Evolutionary conservation across 805 yeast genomes (phyloP).

Genomic region (Tanozyma kutaoensis): DNA sequence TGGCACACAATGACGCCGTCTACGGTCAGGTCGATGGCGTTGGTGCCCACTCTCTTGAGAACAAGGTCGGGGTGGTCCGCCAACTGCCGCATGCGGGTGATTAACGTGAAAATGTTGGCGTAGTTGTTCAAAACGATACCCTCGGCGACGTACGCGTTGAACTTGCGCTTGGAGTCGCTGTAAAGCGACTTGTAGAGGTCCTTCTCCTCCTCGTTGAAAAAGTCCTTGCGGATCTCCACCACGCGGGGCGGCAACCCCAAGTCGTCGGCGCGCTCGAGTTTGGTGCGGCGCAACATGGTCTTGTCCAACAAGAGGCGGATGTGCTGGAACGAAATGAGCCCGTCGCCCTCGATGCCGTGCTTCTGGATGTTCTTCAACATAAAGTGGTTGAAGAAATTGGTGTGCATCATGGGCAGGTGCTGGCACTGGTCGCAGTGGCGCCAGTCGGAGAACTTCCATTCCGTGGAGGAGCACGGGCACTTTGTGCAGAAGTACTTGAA

Average conservation of each 20-base stretch:
- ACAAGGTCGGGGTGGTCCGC: conserved; percentile 98
- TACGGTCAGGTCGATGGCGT: conserved; percentile 21
- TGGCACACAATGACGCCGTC: conserved; percentile 67
- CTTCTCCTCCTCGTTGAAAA: conserved; percentile 88
- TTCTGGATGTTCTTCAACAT: conserved; percentile 89
- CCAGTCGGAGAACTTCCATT: conserved; percentile 78
- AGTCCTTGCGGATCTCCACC: conserved; percentile 77
- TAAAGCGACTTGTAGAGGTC: conserved; percentile 83
- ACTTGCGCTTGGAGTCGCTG: conserved; percentile 75
- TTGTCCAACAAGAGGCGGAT: conserved; percentile 64
- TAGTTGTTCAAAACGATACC: conserved; percentile 95
- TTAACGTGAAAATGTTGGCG: conserved; percentile 91
- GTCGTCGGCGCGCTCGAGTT: conserved; percentile 94
- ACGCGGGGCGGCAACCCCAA: conserved; percentile 93
- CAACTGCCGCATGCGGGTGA: conserved; percentile 93
- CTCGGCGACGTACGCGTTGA: conserved; percentile 85
- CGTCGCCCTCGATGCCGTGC: conserved; percentile 71
- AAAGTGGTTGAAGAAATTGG: conserved; percentile 91
- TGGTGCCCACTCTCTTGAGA: conserved; percentile 47
- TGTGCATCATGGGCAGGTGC: conserved; percentile 89
- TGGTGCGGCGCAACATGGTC: conserved; percentile 88
- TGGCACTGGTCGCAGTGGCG: conserved; percentile 79
- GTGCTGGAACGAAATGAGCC: conserved; percentile 62
- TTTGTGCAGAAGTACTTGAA: conserved; percentile 86
- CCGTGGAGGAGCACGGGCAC: conserved; percentile 71